Percentiles rank a stretch among this genome's conserved stretches.
These are phyloP conservation scores for Macrophomina phaseolina DNA, from an alignment of 2,329 filamentous ascomycete genomes.

Conservation along the genomic window DNA sequence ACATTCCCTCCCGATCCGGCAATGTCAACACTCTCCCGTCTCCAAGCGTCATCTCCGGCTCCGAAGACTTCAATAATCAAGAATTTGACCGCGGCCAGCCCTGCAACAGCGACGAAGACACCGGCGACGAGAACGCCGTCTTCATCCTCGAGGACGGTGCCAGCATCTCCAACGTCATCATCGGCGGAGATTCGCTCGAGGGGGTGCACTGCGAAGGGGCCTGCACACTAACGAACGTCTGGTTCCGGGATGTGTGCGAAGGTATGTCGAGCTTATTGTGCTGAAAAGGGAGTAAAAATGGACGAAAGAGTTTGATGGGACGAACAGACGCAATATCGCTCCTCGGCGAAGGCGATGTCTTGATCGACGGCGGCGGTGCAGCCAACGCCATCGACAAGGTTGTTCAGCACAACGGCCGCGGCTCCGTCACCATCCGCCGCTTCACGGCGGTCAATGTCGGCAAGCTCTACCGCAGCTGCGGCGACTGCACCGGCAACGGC, in stretches of 20 bases:
- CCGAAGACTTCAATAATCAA: not conserved
- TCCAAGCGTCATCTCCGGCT: not conserved
- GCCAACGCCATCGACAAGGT: slow-evolving; percentile 38
- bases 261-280: slow-evolving; percentile 30
- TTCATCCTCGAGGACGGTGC: slow-evolving; percentile 33
- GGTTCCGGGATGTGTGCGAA: slow-evolving; percentile 45
- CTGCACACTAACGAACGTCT: slow-evolving; percentile 51
- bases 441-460: slow-evolving; percentile 37
- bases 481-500: slow-evolving; percentile 41
- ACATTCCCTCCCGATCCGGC: not conserved
- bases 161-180: slow-evolving; percentile 57
- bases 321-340: slow-evolving; percentile 39
- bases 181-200: slow-evolving; percentile 53
- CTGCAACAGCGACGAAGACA: slow-evolving; percentile 13
- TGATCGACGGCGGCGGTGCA: slow-evolving; percentile 39
- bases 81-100: slow-evolving; percentile 7
- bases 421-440: slow-evolving; percentile 39
- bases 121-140: slow-evolving; percentile 11
- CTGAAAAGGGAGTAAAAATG: not conserved
- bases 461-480: slow-evolving; percentile 35
- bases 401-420: slow-evolving; percentile 41
- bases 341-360: slow-evolving; percentile 30
- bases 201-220: slow-evolving; percentile 58
- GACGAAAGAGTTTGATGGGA: too few relatives aligned
- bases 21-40: not conserved